Base-by-base conservation (phyloP, 1,284 basidiomycete species). In the Meira miltonrushii region DNA sequence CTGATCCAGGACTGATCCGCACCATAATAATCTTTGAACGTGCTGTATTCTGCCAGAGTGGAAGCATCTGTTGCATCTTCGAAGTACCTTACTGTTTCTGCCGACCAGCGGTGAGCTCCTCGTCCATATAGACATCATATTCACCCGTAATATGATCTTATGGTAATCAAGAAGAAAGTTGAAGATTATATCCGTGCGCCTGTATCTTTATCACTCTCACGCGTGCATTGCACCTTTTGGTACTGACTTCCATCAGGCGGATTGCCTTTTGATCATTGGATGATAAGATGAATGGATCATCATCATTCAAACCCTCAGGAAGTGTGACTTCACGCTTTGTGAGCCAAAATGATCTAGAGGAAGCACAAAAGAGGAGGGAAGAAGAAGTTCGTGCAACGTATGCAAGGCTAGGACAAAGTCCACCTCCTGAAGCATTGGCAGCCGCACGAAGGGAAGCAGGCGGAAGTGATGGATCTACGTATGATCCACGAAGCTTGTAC, bases 401-500 rank as follows among this genome's bases (percentile, higher is more conserved):
- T 25, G 58, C 58, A n/a, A 21, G 58, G 19, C 48, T 56, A 23
- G 58, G 58, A 23, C 58, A 60, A 39, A 28, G 21, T 17, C 55
- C 58, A 1, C 58, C 58, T 9, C 44, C 43, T 13, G 58, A 39
- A 25, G 46, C 46, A 48, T 48, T 48, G 23, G 46, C 17, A 48
- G 46, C 46, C n/a, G 25, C 55, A 33, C 21, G 25, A 13, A 39
- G 5, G 0, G 50, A 50, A 11, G 49, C 44, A 25, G 28, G 28
- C 8, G 28, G 28, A 33, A 8, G 28, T 33, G 28, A 33, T 33
- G 28, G 28, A 4, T 33, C 28, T 4, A 61, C 62, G 8, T 71
- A 71, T 46, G 69, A 71, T 49, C 67, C 69, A 8, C 55, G 69
- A 0, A 58, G 53, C 9, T 41, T 71, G 9, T 71, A 47, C 55